Evolutionary conservation across 176 grass and related monocot genomes (phyloP), one percentile per base, ranked within the genome.

Genomic region (Bonia amplexicaulis): DNA sequence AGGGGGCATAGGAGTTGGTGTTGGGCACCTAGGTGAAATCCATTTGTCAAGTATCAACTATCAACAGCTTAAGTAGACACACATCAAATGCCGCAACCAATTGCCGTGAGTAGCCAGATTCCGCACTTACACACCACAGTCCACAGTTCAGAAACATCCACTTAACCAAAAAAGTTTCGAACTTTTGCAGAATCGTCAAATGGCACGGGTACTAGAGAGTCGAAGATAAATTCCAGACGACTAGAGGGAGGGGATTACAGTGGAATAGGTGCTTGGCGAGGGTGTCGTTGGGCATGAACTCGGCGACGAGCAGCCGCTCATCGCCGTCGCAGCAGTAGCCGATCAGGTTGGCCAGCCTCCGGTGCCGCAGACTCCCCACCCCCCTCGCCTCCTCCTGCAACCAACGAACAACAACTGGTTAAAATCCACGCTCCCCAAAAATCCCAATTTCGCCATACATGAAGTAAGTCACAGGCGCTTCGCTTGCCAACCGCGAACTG

Each of bases 221-320:
- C 5, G 0, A 40, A n/a, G 44, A 73, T 13, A 64, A 72, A 41
- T 14, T 78, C 42, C 52, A 64, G 19, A 41, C 71, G 66, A 74
- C 12, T 63, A 48, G 46, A 17, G n/a, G 39, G 49, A 66, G 23
- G 29, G 22, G 58, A 88, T 87, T 85, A 95, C 93, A 95, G 86
- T 95, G 93, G 63, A 95, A 95, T 7, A 95, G 82, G 73, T 96
- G 94, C 66, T 93, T 93, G 20, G 94, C 87, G 22, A 94, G 87
- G 62, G 91, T 96, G 39, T 96, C 94, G 87, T 90, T 93, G 58
- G 94, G 89, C 94, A 96, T 96, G 73, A 90, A 96, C 81, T 96
- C 89, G 20, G 94, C 89, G 6, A 96, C 94, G 11, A 96, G 94
- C 25, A 96, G 82, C 70, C 94, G 85, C 74, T 96, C 94, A 15